Evolutionary conservation across 495 filamentous ascomycete genomes (phyloP), one percentile per base, ranked within the genome.

Genomic region (Collariella sp.): DNA sequence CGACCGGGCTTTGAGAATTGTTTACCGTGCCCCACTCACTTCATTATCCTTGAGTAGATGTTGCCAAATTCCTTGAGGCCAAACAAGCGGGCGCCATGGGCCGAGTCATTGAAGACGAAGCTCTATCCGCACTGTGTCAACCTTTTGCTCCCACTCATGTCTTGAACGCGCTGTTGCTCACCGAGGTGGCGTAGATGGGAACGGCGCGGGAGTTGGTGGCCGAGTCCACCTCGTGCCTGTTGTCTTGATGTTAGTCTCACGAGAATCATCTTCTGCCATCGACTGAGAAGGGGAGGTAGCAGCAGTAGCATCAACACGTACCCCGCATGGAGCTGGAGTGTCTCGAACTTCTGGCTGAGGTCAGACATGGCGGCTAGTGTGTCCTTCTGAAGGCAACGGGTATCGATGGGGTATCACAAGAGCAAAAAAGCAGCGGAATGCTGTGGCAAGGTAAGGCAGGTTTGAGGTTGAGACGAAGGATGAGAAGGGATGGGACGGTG

Each of bases 1-100:
- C 26, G 26, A 4, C 26, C n/a, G n/a, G n/a, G n/a, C n/a, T n/a
- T n/a, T n/a, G n/a, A n/a, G n/a, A n/a, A n/a, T n/a, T n/a, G n/a
- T n/a, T n/a, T n/a, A n/a, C n/a, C 29, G 19, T 15, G 40, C 3
- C 3, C 40, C 18, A 68, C 75, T 62, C 49, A 79, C 77, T 98
- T 98, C 89, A 94, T 95, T 61, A 98, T 93, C 52, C 93, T 86
- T 63, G 85, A 89, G 78, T 98, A 98, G 73, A 98, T 96, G 72
- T 98, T 96, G 67, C 91, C 94, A 67, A 94, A 91, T 70, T 96
- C 91, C 69, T 96, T 95, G 72, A 98, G 89, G 60, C 89, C 89
- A 67, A 98, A 98, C 22, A 98, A 84, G 64, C 91, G 83, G 47
- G 94, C 94, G 58, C 90, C 93, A 69, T 97, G 93, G 46, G 91